Evolutionary conservation across 768 basidiomycete species (phyloP).

Genomic region (Phanerochaete sordida): DNA sequence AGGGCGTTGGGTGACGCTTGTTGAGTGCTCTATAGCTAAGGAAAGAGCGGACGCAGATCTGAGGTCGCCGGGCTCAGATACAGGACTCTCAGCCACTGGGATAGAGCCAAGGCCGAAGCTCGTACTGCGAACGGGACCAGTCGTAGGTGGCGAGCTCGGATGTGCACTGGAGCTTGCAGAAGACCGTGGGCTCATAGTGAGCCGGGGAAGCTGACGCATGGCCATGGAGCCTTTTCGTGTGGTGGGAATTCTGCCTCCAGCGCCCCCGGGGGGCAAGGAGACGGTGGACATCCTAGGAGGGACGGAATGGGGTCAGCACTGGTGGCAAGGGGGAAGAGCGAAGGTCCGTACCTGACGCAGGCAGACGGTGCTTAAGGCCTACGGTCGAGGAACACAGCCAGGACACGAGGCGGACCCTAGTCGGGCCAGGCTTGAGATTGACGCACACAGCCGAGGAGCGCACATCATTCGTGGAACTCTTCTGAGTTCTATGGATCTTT

Average conservation of each 20-base stretch:
- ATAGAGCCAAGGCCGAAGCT: background rate
- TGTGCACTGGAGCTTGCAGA: background rate
- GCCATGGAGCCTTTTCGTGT: background rate
- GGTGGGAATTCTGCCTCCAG: background rate
- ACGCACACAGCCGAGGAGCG: background rate
- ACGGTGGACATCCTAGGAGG: background rate
- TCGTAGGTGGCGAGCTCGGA: background rate
- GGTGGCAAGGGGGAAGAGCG: background rate
- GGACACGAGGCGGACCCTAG: background rate
- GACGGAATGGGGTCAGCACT: background rate
- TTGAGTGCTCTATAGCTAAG: background rate
- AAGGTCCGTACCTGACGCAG: background rate
- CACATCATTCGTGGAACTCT: background rate
- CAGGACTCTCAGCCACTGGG: background rate
- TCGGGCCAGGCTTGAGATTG: background rate
- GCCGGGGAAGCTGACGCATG: background rate
- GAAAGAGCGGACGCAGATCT: background rate
- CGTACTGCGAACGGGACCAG: background rate
- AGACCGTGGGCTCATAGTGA: background rate
- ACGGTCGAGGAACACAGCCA: background rate
- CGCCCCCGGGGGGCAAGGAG: background rate
- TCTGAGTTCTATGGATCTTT: too few relatives aligned
- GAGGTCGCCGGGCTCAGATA: background rate
- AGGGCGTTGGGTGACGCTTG: background rate
- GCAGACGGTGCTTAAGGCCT: background rate